Conservation (phyloP, 768 basidiomycete species). For the Suillus discolor region DNA sequence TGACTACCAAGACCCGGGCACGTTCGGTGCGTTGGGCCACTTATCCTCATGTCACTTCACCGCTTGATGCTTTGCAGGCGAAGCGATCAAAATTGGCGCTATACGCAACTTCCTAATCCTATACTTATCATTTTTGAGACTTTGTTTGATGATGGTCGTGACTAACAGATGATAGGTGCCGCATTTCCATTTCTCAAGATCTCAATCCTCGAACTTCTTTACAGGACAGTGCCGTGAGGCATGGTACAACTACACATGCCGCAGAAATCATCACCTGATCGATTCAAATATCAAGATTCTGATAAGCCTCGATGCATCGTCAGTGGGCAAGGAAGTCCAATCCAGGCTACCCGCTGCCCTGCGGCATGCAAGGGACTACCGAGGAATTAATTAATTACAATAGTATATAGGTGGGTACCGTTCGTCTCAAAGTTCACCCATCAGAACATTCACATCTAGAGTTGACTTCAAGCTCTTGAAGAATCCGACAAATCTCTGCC, state of each 20-base stretch:
- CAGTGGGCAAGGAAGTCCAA: background rate
- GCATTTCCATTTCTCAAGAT: background rate
- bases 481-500: background rate
- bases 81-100: background rate
- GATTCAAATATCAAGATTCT: background rate
- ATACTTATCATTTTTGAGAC: too few species aligned
- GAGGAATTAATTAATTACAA: background rate
- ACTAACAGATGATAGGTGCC: background rate
- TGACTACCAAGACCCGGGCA: too few species aligned
- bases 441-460: background rate
- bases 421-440: background rate
- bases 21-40: background rate
- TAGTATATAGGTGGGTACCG: background rate
- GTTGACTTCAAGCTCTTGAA: background rate
- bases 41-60: too few species aligned
- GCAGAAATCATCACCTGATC: background rate
- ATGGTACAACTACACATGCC: background rate
- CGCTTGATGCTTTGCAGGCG: background rate
- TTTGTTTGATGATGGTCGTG: background rate
- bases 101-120: background rate
- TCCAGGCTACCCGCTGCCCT: background rate
- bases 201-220: background rate
- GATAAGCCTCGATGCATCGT: background rate
- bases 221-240: background rate
- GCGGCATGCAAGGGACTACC: background rate